A percentile compares a stretch with the other conserved stretches of the same genome.
These are phyloP conservation scores for Dunaliella sp. DNA, from an alignment of 139 green algal species.

Conservation along the genomic window DNA sequence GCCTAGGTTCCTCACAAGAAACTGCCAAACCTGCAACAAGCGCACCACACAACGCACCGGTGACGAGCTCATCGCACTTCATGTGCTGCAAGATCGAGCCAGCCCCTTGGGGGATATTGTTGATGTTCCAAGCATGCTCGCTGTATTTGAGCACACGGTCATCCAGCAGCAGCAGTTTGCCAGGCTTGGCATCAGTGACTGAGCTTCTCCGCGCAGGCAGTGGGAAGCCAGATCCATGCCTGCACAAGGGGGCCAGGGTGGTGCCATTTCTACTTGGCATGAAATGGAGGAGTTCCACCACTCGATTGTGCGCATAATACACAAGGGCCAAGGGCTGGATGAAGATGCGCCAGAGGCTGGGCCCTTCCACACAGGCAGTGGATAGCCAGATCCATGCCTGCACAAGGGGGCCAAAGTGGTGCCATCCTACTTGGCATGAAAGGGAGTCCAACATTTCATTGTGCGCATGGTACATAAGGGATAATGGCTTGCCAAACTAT, in stretches of 20 bases:
- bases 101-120: slow-evolving; percentile 27
- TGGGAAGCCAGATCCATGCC: slow-evolving; percentile 40
- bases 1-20: too few relatives aligned
- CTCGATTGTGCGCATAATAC: neutral
- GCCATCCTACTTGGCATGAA: too few relatives aligned
- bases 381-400: slow-evolving; percentile 42
- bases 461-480: neutral
- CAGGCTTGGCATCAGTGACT: neutral
- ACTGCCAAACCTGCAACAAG: too few relatives aligned
- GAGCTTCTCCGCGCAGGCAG: slow-evolving; percentile 28
- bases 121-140: slow-evolving; percentile 44
- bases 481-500: neutral
- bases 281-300: too few relatives aligned
- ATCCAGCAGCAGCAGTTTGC: neutral
- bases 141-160: slow-evolving; percentile 18
- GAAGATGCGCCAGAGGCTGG: neutral
- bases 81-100: slow-evolving; percentile 38
- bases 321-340: neutral
- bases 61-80: slow-evolving; percentile 22
- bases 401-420: too few relatives aligned
- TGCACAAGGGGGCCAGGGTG: too few relatives aligned
- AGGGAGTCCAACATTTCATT: too few relatives aligned
- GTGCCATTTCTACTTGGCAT: too few relatives aligned
- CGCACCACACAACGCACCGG: too few relatives aligned
- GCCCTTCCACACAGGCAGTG: slow-evolving; percentile 28